Evolutionary conservation across 768 basidiomycete species (phyloP), one percentile per base, ranked within the genome.

Genomic region (Pleurotus tuoliensis): DNA sequence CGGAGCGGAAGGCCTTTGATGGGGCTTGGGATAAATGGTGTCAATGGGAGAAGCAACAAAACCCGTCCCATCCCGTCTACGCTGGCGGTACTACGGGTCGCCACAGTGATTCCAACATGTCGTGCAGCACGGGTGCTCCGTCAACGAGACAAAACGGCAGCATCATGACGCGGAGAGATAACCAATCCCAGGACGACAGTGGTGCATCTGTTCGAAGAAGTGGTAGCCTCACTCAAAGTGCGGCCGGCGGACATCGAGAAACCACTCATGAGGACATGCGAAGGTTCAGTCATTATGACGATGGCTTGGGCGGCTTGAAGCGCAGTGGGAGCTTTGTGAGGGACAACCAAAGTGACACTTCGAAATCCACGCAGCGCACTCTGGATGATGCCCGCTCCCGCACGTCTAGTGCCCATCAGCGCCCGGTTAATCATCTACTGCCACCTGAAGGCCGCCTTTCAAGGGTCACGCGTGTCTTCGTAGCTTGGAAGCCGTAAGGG

Each of bases 11-110:
- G 60, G 69, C 71, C 13, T 88, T 84, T 67, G 78, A 84, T 58
- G 70, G 71, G 7, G 79, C 82, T 40, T 86, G 84, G 64, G 71
- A 76, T 48, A 79, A 76, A 59, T 87, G 83, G 78, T 79, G 80
- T 34, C 70, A 74, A 52, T 82, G 80, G 74, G 67, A 76, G 62
- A 65, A 62, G 9, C 66, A 75, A 50, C 67, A 73, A 50, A 72
- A 61, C 59, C 38, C 56, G 56, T 55, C 44, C 43, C 47, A 13
- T 47, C 48, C 27, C 38, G 56, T 52, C 57, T 41, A 59, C 43
- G n/a, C 37, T 52, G 15, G 30, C 50, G 20, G 55, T 38, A 18
- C 57, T 24, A 51, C 46, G 22, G 44, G 61, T 30, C 40, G 24
- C 48, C 27, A 34, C 5, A 46, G 44, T 24, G 46, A 46, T 12